A percentile compares a stretch with the other conserved stretches of the same genome.
These are phyloP conservation scores for Selaginella tamariscina DNA, from an alignment of 75 land plant genomes.

Conservation along the genomic window DNA sequence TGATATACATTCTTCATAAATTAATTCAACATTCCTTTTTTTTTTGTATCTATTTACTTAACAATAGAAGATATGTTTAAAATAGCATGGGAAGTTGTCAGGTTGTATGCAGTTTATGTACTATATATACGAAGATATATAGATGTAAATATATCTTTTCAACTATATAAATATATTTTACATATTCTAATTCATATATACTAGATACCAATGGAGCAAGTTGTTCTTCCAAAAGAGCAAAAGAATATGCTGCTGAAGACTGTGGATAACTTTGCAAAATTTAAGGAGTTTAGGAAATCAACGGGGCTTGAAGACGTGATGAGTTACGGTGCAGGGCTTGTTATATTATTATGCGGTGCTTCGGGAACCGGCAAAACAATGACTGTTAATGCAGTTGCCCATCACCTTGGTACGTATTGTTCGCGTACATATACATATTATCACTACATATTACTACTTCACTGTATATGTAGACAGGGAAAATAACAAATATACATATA, in stretches of 20 bases:
- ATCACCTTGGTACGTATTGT: constrained; percentile 21
- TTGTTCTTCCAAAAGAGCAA: constrained; percentile 28
- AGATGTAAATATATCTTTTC: no score
- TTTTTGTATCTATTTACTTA: no score
- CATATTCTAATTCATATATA: background rate
- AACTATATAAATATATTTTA: no score
- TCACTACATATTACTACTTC: background rate
- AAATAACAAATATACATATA: no score
- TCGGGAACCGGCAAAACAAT: constrained; percentile 30
- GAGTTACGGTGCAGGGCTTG: constrained; percentile 23
- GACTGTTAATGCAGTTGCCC: constrained; percentile 30
- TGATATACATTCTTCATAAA: no score
- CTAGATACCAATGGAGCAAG: constrained; percentile 24
- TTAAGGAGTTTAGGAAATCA: constrained; percentile 15
- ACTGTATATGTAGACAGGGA: background rate
- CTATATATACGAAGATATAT: no score
- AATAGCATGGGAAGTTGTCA: no score
- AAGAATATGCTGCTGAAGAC: constrained; percentile 25
- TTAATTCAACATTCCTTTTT: no score
- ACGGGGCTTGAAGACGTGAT: constrained; percentile 26
- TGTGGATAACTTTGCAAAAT: constrained; percentile 22
- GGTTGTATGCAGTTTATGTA: no score
- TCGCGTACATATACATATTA: background rate
- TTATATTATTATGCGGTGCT: constrained; percentile 17
- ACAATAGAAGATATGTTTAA: no score